Evolutionary conservation across 2,329 filamentous ascomycete species (phyloP).

Genomic region (Fusarium sp.): DNA sequence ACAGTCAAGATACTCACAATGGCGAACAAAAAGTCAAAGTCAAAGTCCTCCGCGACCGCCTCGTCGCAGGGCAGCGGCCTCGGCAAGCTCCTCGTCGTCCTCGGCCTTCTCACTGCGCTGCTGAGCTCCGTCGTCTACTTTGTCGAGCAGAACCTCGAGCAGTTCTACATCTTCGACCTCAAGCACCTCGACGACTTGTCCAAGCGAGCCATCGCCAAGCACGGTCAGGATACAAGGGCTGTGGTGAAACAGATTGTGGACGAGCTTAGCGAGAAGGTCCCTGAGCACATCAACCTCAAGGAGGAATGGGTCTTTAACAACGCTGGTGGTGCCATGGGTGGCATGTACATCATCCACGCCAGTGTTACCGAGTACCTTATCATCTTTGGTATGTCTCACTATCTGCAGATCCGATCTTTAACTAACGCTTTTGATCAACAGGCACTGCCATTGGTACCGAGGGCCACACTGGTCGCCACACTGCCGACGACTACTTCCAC

Average conservation of each 20-base stretch:
- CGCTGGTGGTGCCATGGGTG: conserved; percentile 90
- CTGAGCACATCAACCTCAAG: conserved; percentile 72
- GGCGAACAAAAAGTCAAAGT: conserved; percentile 39
- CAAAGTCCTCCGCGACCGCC: conserved; percentile 39
- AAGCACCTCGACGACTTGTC: conserved; percentile 77
- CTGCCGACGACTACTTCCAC: conserved; percentile 94
- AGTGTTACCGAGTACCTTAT: conserved; percentile 94
- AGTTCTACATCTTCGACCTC: conserved; percentile 82
- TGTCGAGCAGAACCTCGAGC: conserved; percentile 70
- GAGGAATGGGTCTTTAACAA: conserved; percentile 95
- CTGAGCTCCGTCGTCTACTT: conserved; percentile 67
- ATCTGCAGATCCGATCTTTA: background rate
- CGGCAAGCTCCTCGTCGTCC: conserved; percentile 60
- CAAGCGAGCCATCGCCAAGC: conserved; percentile 72
- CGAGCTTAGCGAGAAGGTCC: conserved; percentile 69
- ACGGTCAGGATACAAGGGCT: conserved; percentile 80
- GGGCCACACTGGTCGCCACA: conserved; percentile 89
- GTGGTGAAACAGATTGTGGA: conserved; percentile 78
- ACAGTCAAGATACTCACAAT: conserved; percentile 19
- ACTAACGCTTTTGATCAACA: conserved; percentile 28
- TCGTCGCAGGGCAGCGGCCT: conserved; percentile 48
- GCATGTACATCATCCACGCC: conserved; percentile 90
- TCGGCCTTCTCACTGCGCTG: conserved; percentile 68
- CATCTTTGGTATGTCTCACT: conserved; percentile 73
- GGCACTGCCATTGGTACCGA: conserved; percentile 85